Evolutionary conservation across 2,329 filamentous ascomycete genomes (phyloP), one percentile per base, ranked within the genome.

Genomic region (Westerdykella sp.): DNA sequence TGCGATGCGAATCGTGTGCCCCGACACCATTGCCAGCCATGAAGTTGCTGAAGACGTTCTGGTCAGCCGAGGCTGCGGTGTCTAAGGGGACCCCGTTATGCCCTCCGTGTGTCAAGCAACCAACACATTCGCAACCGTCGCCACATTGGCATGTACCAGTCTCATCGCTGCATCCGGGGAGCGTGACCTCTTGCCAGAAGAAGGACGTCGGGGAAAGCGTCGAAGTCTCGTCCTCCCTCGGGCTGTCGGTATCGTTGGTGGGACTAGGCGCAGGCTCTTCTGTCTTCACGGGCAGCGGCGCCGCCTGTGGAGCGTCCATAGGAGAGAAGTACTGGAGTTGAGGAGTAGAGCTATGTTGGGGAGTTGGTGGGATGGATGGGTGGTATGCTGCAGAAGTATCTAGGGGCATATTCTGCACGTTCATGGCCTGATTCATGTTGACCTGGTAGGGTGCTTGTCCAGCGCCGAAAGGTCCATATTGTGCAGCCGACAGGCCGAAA

Each of bases 91-190:
- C 49, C 12, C 71, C 72, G 18, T 71, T 70, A 44, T 75, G 73
- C 3, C 73, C 74, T 15, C 68, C 71, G 43, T 78, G 74, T 3
- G 73, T 75, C 11, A 76, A 59, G 50, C 75, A 78, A 12, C 73
- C 74, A n/a, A 73, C 63, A 49, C 75, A 78, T 42, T 60, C 67
- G 50, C 74, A 78, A 32, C 74, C 73, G 43, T 70, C 71, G 13
- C 73, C 73, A 44, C 75, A 78, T 48, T 72, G 71, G 44, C 74
- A 78, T 21, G 69, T 75, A 3, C 74, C 74, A 5, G 68, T 73
- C 3, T 66, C 57, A 46, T 77, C 70, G 28, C 68, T 69, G 53
- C 75, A 77, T 13, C 67, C 56, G 5, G 67, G 66, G 1, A 69
- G 48, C 0, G 55, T 56, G 48, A 67, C 55, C 37, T 65, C 54